These are phyloP conservation scores for Lactarius vividus DNA, from an alignment of 768 basidiomycete species.

Conservation along the genomic window DNA sequence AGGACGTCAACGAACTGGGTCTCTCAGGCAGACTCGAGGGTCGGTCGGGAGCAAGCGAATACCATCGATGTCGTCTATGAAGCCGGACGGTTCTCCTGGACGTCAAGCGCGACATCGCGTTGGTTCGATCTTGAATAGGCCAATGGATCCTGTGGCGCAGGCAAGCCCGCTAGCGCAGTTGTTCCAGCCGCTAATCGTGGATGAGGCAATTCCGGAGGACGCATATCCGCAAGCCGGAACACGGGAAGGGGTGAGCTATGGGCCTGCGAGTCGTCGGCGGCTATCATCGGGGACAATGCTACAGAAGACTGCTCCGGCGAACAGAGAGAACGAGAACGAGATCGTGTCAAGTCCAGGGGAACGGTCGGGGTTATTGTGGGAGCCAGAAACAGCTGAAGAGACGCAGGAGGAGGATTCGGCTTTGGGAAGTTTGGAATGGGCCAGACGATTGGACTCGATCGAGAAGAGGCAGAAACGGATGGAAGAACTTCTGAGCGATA, in stretches of 20 bases:
- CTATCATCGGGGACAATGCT: slow-evolving; percentile 36
- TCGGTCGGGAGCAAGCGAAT: slow-evolving; percentile 11
- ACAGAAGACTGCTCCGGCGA: slow-evolving; percentile 18
- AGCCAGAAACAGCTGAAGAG: slow-evolving; percentile 26
- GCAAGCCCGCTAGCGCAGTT: slow-evolving; percentile 72
- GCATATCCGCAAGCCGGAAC: slow-evolving; percentile 18
- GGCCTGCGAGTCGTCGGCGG: slow-evolving; percentile 41
- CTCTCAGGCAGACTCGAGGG: slow-evolving; percentile 26
- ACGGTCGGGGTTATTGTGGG: slow-evolving; percentile 9
- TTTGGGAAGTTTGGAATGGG: slow-evolving; percentile 34
- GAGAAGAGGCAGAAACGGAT: slow-evolving; percentile 49
- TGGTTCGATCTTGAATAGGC: slow-evolving; percentile 44
- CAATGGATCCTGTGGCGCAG: slow-evolving; percentile 38
- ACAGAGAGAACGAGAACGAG: slow-evolving; percentile 17
- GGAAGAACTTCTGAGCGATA: slow-evolving; percentile 41
- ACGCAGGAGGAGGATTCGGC: slow-evolving; percentile 34
- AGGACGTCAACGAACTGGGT: slow-evolving; percentile 36
- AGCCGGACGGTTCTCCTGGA: slow-evolving; percentile 14
- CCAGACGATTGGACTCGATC: slow-evolving; percentile 40
- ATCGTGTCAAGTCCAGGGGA: slow-evolving; percentile 35
- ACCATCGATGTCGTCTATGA: slow-evolving; percentile 16
- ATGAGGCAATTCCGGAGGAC: slow-evolving; percentile 44
- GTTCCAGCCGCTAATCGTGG: slow-evolving; percentile 63
- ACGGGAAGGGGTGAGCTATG: slow-evolving; percentile 37
- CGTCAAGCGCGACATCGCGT: slow-evolving; percentile 38